Evolutionary conservation across 2,329 filamentous ascomycete species (phyloP).

Genomic region (Sphaerulina musiva): DNA sequence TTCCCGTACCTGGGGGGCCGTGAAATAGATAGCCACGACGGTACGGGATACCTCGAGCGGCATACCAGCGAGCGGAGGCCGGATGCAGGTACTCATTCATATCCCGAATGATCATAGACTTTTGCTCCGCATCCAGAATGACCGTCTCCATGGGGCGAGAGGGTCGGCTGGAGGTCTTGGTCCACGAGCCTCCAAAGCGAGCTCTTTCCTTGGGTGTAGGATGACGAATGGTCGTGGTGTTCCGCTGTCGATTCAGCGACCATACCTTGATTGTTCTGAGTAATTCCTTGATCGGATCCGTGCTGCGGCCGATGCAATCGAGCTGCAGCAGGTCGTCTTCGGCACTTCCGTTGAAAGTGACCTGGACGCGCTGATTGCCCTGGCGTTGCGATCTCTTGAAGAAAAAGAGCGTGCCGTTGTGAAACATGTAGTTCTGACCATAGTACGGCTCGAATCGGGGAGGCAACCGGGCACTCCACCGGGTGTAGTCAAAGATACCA

Average conservation of each 20-base stretch:
- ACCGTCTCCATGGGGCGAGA: constrained; percentile 69
- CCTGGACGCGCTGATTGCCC: constrained; percentile 26
- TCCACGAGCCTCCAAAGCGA: constrained; percentile 36
- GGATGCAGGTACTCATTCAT: constrained; percentile 74
- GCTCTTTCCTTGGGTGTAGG: constrained; percentile 39
- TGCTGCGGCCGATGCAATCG: constrained; percentile 44
- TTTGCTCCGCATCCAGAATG: constrained; percentile 62
- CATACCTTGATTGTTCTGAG: constrained; percentile 42
- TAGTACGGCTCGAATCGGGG: constrained; percentile 47
- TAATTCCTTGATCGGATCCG: constrained; percentile 44
- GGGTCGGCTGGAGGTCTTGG: constrained; percentile 48
- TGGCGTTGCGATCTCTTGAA: constrained; percentile 36
- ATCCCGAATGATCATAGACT: constrained; percentile 60
- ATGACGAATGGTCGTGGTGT: constrained; percentile 43
- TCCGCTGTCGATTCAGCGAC: constrained; percentile 38
- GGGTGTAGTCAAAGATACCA: constrained; percentile 46
- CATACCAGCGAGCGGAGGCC: constrained; percentile 69
- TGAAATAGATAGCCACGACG: constrained; percentile 75
- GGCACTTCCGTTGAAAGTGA: constrained; percentile 21
- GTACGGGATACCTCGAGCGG: constrained; percentile 77
- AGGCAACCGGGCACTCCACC: constrained; percentile 44
- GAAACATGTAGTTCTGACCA: constrained; percentile 41
- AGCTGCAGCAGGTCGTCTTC: constrained; percentile 41
- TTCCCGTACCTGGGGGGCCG: constrained; percentile 51
- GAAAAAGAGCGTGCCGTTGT: constrained; percentile 39